Conservation (phyloP, 2,329 filamentous ascomycete species). For the Xylariaceae sp. region DNA sequence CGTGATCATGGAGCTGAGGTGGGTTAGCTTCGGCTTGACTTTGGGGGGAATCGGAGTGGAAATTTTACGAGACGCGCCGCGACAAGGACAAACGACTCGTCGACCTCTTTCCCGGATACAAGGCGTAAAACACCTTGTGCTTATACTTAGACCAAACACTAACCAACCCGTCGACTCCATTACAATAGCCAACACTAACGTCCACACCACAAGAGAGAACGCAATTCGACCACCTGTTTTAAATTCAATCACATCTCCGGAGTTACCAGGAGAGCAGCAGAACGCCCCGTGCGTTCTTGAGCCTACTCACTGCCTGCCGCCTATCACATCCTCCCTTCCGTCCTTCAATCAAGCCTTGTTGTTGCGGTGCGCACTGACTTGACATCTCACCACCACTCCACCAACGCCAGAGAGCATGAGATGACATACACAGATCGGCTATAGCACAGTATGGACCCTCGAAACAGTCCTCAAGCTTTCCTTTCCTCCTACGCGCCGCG, state of each 20-base stretch:
- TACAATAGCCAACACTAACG: not conserved
- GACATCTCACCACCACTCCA: conserved; percentile 1
- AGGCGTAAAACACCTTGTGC: not conserved
- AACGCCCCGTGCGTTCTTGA: not conserved
- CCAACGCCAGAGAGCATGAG: conserved; percentile 12
- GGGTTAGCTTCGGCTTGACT: not conserved
- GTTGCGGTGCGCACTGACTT: not conserved
- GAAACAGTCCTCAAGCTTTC: conserved; percentile 75
- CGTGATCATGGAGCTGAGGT: not conserved
- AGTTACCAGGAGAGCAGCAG: not conserved
- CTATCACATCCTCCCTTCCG: not conserved
- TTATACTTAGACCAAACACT: not conserved
- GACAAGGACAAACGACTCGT: not conserved
- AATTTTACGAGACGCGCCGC: conserved; percentile 1
- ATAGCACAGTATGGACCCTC: conserved; percentile 47
- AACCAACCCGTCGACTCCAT: not conserved
- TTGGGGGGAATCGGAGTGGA: not conserved
- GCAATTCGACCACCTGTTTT: not conserved
- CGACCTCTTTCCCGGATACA: not conserved
- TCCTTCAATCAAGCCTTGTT: not conserved
- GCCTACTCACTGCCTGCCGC: not conserved
- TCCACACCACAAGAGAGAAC: not conserved
- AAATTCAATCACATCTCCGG: not conserved
- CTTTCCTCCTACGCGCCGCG: conserved; percentile 90
- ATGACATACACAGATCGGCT: conserved; percentile 19